Percentiles rank a stretch among this genome's conserved stretches.
Conservation (phyloP, 192 early-diverging fungal genomes). For the Backusella liffmaniae region DNA sequence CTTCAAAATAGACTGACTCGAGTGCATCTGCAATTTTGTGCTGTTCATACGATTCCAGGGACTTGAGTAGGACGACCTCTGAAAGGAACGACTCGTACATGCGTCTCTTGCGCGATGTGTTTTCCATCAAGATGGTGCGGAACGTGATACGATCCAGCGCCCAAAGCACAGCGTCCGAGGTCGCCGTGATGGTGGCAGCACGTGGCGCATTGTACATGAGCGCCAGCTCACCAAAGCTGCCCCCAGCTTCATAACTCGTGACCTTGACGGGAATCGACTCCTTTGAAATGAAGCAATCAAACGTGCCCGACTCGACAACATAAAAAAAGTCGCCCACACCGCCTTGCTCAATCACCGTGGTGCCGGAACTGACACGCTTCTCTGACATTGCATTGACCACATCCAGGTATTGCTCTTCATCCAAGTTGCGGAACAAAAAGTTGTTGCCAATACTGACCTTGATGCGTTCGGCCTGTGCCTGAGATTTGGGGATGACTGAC, state of each 20-base stretch:
- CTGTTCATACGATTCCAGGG: conserved; percentile 94
- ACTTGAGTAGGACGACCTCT: conserved; percentile 83
- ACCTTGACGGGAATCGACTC: conserved; percentile 71
- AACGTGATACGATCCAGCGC: conserved; percentile 98
- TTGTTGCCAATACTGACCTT: conserved; percentile 76
- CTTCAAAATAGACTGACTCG: conserved; percentile 85
- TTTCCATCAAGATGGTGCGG: conserved; percentile 96
- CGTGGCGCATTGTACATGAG: conserved; percentile 99
- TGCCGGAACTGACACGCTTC: conserved; percentile 70
- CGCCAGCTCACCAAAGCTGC: conserved; percentile 97
- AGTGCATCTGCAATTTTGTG: conserved; percentile 99
- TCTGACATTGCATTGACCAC: conserved; percentile 98
- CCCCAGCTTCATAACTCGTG: conserved; percentile 76
- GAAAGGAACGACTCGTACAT: conserved; percentile 97
- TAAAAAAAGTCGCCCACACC: conserved; percentile 98
- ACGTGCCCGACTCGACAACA: conserved; percentile 88
- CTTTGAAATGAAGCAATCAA: conserved; percentile 87
- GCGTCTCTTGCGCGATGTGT: conserved; percentile 90
- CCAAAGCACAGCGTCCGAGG: conserved; percentile 87
- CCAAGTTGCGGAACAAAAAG: conserved; percentile 93
- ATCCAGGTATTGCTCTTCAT: conserved; percentile 94
- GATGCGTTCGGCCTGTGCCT: conserved; percentile 84
- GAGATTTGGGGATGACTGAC: conserved; percentile 85
- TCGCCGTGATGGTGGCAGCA: conserved; percentile 90
- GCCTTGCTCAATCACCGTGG: conserved; percentile 90